phyloP scores from a whole-genome alignment of 768 basidiomycete species.

The Termitomyces sp. region DNA sequence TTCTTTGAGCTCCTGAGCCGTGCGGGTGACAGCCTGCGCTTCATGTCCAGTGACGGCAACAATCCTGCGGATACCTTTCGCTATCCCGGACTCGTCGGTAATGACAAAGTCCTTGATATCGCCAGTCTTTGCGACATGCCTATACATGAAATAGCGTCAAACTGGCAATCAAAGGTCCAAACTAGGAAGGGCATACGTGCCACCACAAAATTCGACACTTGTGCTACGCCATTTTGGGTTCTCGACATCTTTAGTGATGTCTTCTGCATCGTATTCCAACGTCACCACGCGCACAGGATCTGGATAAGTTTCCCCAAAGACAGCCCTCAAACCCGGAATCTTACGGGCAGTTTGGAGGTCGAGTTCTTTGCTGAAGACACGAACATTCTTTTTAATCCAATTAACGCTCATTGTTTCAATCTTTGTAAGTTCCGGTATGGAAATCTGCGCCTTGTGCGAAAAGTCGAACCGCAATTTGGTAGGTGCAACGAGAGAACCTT shows the following conservation, averaged over 20 bases:
- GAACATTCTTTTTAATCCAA: conserved; percentile 89
- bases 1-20: conserved; percentile 58
- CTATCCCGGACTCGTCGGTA: conserved; percentile 94
- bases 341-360: conserved; percentile 72
- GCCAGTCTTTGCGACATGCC: conserved; percentile 94
- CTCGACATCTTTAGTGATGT: conserved; percentile 79
- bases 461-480: conserved; percentile 98
- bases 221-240: conserved; percentile 90
- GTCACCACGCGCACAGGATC: conserved; percentile 96
- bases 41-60: conserved; percentile 94
- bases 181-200: conserved; percentile 65
- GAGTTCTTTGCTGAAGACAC: conserved; percentile 86
- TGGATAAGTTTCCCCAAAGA: conserved; percentile 97
- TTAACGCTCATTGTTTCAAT: conserved; percentile 83
- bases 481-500: conserved; percentile 94
- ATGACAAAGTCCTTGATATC: conserved; percentile 97
- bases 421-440: conserved; percentile 68
- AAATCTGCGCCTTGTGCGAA: conserved; percentile 88
- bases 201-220: conserved; percentile 97
- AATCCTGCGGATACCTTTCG: conserved; percentile 95
- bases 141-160: conserved; percentile 22
- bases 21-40: conserved; percentile 74
- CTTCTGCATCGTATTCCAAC: conserved; percentile 82
- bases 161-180: background rate
- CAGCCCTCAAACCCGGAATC: conserved; percentile 93